Evolutionary conservation across 306 rosid genomes (phyloP), one percentile per base, ranked within the genome.

Genomic region (Glycine soja): DNA sequence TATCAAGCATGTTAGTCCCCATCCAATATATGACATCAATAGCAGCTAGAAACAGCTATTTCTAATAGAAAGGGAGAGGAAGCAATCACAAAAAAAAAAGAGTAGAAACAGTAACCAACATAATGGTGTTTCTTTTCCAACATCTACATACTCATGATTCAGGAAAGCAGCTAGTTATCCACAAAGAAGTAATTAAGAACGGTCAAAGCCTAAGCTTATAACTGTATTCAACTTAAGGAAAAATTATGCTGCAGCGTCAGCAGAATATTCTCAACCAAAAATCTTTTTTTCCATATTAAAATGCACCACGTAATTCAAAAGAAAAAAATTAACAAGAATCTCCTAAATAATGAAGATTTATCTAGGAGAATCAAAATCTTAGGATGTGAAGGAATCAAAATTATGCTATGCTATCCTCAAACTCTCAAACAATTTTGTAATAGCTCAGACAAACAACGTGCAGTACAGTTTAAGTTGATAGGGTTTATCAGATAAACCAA

Each of bases 401-500:
- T 36, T 64, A 51, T 48, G 68, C 73, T 51, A 16, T 24, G 30
- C 52, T 13, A 73, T 73, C 32, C 30, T 7, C 18, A 53, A 42
- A 24, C 16, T 47, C 48, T 36, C 11, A 8, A 56, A 53, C 7
- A 70, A 32, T 19, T 46, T 58, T 16, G 50, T 3, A 36, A 19
- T 6, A 46, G 38, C 54, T 45, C 58, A 36, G 40, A 18, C 30
- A 78, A 65, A 72, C 59, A 79, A 46, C 57, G 56, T 69, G 47
- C 75, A 45, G 43, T 62, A 72, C 73, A 32, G 70, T 24, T 51
- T 47, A 58, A 78, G 62, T 58, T 36, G 32, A 72, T 88, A 84
- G 89, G 83, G 83, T 68, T 75, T 70, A 82, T 30, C 52, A 76
- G 4, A 19, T 81, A 83, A 65, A 77, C 34, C 76, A 57, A 36